Evolutionary conservation across 768 basidiomycete species (phyloP), one percentile per base, ranked within the genome.

Genomic region (Auriculariales sp.): DNA sequence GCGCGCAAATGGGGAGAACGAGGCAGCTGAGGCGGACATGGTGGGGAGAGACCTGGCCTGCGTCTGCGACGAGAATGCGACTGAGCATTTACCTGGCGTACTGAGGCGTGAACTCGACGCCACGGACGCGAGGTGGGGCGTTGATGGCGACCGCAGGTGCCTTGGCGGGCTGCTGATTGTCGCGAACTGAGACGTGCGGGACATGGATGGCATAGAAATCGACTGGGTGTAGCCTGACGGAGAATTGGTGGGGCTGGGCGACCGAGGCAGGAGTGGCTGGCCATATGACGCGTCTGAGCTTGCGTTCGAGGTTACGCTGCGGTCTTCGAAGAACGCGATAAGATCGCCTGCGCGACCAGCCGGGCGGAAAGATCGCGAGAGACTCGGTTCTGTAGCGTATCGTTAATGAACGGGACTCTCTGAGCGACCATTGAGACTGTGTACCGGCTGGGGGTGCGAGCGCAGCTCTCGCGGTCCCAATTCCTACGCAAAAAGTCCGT

Each of bases 321-420:
- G 70, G 52, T 74, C 71, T 53, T 80, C 86, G 52, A 87, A 89
- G 27, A 81, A 76, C 0, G 85, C 83, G 32, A 83, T 82, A 45
- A 89, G 72, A 49, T 83, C 79, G 12, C 71, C 81, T 0, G 83
- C 71, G 14, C 81, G 75, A 30, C 79, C 61, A n/a, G 65, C 64
- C 25, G 53, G 69, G 2, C 76, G 75, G 39, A 72, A 34, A 15
- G 52, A 75, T 45, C 69, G 71, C 34, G 68, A 61, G 24, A 68
- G 60, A 9, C 62, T 65, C 2, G 79, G 68, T 45, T 85, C 83
- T 0, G 82, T 81, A 1, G 71, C 68, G 14, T 78, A 67, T 28
- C 82, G 73, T 7, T 66, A 67, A 58, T 83, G 81, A 65, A 12
- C 72, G 66, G 39, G 67, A 56, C 11, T 62, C 57, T 34, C 58